Base-by-base conservation (phyloP, 257 asterid genomes). In the Salvia rosmarinus region DNA sequence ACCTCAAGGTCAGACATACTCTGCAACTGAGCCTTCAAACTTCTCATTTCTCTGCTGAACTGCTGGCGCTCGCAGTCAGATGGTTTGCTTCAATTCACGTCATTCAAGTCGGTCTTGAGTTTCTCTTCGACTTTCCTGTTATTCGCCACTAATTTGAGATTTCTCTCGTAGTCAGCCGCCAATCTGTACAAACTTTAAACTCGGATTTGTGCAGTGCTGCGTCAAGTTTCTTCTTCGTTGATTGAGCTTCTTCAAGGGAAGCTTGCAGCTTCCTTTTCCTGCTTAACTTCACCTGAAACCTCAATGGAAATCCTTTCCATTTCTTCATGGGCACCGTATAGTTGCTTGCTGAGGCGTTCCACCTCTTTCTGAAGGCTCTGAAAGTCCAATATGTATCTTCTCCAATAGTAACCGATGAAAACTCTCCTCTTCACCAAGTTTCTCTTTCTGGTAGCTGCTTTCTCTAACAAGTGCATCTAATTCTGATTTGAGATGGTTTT, bases 1-100 rank as follows among this genome's bases (percentile, higher is more conserved):
- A 84, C 81, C 77, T 83, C 82, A 71, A 92, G 88, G 13, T 72
- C 75, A 4, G 82, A 70, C 37, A 82, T 73, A n/a, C 74, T 84
- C 72, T 84, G 92, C 73, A 88, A 35, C 71, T 86, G 95, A 77
- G 68, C 66, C 74, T 88, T 88, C 83, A 79, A 63, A 34, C 54
- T 63, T 10, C 80, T 60, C 51, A 70, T 71, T 52, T 87, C 96
- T 75, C 83, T 90, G 3, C 78, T 75, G 42, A 92, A 83, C 77
- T 88, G 86, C 75, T 80, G 85, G 71, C 92, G 79, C 69, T 91
- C 91, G 43, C 85, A 87, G 39, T 88, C 84, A 7, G 90, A 91
- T 78, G 19, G 96, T 89, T 34, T 82, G 89, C 83, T 90, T 90
- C 81, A 86, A 62, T 67, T 90, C 97, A 69, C 87, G 42, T 87